Evolutionary conservation across 345 rosid species (phyloP).

Genomic region (Eucalyptus decipiens): DNA sequence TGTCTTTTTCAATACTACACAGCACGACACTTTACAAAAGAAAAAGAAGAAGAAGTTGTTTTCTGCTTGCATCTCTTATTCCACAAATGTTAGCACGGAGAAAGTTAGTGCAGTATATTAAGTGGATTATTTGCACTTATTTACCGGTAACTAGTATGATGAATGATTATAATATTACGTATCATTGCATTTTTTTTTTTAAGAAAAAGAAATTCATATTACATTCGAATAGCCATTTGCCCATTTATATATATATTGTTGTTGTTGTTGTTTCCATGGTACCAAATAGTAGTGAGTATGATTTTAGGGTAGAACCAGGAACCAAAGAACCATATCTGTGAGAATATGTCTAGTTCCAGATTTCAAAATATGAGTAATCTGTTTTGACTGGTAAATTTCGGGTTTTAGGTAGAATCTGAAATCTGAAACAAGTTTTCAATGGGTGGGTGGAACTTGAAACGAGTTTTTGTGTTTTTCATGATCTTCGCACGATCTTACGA

Average conservation of each 20-base stretch:
- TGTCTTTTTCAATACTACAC: not conserved
- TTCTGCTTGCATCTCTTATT: not conserved
- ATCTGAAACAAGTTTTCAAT: no score
- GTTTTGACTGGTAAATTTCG: no score
- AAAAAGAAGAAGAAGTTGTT: not conserved
- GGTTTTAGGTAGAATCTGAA: no score
- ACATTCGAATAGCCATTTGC: not conserved
- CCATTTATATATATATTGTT: no score
- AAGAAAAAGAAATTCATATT: not conserved
- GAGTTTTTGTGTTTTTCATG: no score
- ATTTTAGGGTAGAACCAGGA: no score
- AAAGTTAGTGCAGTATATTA: no score
- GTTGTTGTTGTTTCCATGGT: not conserved
- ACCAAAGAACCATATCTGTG: no score
- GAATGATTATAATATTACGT: not conserved
- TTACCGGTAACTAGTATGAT: not conserved
- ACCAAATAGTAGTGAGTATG: no score
- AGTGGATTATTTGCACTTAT: not conserved
- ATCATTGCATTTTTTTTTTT: not conserved
- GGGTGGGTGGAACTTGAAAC: no score
- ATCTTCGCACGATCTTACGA: fast-evolving
- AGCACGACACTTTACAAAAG: not conserved
- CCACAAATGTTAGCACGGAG: not conserved
- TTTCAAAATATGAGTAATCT: no score
- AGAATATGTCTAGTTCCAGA: no score